phyloP scores from a whole-genome alignment of 768 basidiomycete species.

The Mycena capillaripes region DNA sequence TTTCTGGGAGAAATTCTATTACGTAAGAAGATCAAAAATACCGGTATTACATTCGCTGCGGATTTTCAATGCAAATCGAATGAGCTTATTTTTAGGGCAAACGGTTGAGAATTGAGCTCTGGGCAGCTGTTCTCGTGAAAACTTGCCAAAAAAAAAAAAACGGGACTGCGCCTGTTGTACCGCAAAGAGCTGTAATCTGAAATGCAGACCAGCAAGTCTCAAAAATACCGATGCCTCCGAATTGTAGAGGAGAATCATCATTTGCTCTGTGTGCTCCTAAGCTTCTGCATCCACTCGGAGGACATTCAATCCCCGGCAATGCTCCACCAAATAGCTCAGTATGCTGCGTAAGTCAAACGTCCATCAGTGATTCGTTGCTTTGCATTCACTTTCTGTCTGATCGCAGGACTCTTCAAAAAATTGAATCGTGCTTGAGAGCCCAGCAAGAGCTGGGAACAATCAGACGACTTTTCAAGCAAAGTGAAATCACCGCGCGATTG shows the following conservation, averaged over 20 bases:
- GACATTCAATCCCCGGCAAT: neutral
- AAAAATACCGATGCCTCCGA: slow-evolving; percentile 7
- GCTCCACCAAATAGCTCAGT: slow-evolving; percentile 5
- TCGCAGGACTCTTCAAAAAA: neutral
- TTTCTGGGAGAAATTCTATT: too few species aligned
- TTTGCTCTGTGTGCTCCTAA: neutral
- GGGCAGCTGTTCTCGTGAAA: too few species aligned
- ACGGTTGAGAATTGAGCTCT: too few species aligned
- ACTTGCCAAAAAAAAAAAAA: too few species aligned
- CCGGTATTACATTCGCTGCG: too few species aligned
- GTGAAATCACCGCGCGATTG: slow-evolving; percentile 2
- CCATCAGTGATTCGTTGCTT: neutral
- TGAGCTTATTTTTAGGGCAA: too few species aligned
- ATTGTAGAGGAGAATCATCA: slow-evolving; percentile 1
- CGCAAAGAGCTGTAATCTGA: too few species aligned
- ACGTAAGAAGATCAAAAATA: too few species aligned
- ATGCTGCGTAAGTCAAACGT: neutral
- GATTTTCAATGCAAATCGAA: too few species aligned
- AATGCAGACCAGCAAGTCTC: too few species aligned
- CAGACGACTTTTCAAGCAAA: slow-evolving; percentile 6
- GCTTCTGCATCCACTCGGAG: neutral
- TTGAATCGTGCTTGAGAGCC: neutral
- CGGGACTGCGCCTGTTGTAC: too few species aligned
- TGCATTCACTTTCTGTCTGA: neutral
- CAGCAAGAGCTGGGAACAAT: neutral